phyloP scores from a whole-genome alignment of 2,329 filamentous ascomycete genomes.

The Aspergillus ustus region DNA sequence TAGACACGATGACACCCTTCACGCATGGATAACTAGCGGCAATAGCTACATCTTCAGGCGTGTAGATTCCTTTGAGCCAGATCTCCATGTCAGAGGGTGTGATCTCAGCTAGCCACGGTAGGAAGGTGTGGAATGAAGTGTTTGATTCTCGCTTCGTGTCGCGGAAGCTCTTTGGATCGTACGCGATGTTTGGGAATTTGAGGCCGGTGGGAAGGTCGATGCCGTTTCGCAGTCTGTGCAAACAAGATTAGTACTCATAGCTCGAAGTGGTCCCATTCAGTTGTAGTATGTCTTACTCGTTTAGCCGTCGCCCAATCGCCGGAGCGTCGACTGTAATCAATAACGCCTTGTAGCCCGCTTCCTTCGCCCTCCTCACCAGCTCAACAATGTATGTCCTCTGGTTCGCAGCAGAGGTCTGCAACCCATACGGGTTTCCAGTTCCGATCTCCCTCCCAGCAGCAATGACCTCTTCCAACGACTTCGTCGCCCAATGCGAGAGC shows the following conservation, averaged over 20 bases:
- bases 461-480: slow-evolving; percentile 53
- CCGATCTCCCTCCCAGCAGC: slow-evolving; percentile 30
- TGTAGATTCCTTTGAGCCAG: neutral
- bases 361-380: slow-evolving; percentile 35
- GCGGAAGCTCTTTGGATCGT: neutral
- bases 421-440: slow-evolving; percentile 24
- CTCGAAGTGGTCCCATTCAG: too few species aligned
- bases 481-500: slow-evolving; percentile 54
- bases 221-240: slow-evolving; percentile 44
- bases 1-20: too few species aligned
- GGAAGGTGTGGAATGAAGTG: neutral
- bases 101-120: neutral
- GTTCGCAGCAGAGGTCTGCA: slow-evolving; percentile 34
- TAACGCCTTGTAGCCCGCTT: slow-evolving; percentile 52
- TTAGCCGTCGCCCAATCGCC: slow-evolving; percentile 55
- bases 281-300: too few species aligned
- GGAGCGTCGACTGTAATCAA: slow-evolving; percentile 61
- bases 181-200: slow-evolving; percentile 35
- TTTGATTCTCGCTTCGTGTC: neutral
- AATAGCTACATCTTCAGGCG: neutral
- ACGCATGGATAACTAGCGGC: too few species aligned
- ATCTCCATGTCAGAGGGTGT: neutral
- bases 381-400: slow-evolving; percentile 30
- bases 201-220: slow-evolving; percentile 53
- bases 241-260: too few species aligned